Percentiles rank a stretch among this genome's conserved stretches.
phyloP scores from a whole-genome alignment of 768 basidiomycete species.

The Tubosaeta sp. region DNA sequence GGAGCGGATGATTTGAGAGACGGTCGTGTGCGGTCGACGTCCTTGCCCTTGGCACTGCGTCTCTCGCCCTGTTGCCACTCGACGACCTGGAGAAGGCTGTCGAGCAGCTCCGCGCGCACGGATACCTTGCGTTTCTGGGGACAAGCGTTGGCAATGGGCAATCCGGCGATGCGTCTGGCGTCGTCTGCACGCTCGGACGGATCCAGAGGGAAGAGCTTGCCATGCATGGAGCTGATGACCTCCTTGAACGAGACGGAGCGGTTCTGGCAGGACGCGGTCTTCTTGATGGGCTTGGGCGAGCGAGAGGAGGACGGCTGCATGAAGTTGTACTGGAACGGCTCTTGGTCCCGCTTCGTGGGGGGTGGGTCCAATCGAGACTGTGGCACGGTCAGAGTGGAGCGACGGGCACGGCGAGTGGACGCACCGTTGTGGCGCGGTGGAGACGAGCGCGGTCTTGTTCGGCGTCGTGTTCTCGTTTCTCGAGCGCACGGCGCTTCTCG shows the following conservation, averaged over 20 bases:
- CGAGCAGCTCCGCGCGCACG: constrained; percentile 36
- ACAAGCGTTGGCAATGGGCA: constrained; percentile 15
- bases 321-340: constrained; percentile 32
- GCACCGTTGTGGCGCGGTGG: constrained; percentile 21
- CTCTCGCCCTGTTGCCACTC: constrained; percentile 41
- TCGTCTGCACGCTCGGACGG: constrained; percentile 30
- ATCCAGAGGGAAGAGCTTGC: constrained; percentile 49
- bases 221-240: constrained; percentile 55
- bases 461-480: constrained; percentile 29
- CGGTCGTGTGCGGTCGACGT: constrained; percentile 33
- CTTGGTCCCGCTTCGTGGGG: constrained; percentile 16
- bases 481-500: constrained; percentile 34
- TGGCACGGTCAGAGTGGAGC: constrained; percentile 1
- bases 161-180: constrained; percentile 25
- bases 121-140: constrained; percentile 19
- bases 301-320: constrained; percentile 26
- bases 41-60: constrained; percentile 37
- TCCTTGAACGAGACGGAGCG: constrained; percentile 51
- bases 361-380: constrained; percentile 17
- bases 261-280: constrained; percentile 14
- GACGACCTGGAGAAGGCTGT: constrained; percentile 40
- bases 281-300: constrained; percentile 13
- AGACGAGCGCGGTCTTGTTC: constrained; percentile 29
- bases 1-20: constrained; percentile 19
- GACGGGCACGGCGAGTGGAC: neutral